phyloP scores from a whole-genome alignment of 768 basidiomycete species.

The Brasilioporus rufonigricans region DNA sequence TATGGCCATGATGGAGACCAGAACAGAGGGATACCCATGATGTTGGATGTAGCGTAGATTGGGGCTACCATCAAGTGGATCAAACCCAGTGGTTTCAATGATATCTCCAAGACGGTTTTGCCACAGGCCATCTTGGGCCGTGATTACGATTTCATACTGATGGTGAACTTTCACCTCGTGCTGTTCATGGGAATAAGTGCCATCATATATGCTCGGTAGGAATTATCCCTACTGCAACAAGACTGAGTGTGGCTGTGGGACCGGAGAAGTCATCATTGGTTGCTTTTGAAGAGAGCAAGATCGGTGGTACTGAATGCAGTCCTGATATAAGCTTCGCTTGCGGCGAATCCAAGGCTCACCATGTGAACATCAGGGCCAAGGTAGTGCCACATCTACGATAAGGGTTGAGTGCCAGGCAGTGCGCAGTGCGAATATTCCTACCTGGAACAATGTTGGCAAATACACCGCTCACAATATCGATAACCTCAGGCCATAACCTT shows the following conservation, averaged over 20 bases:
- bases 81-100: constrained; percentile 7
- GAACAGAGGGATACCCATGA: constrained; percentile 3
- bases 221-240: constrained; percentile 9
- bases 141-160: constrained; percentile 19
- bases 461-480: no score
- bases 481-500: no score
- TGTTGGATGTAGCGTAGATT: constrained; percentile 19
- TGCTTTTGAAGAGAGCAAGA: no score
- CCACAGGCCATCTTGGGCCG: constrained; percentile 15
- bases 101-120: neutral
- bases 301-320: no score
- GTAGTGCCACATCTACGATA: no score
- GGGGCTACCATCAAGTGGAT: constrained; percentile 16
- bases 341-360: no score
- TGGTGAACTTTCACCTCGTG: constrained; percentile 11
- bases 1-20: neutral
- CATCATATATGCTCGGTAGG: neutral
- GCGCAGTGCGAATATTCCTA: no score
- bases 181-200: constrained; percentile 7
- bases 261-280: neutral
- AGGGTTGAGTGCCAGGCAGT: no score
- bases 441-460: no score
- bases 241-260: constrained; percentile 8
- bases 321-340: no score
- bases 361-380: no score